Conservation (phyloP, 768 basidiomycete genomes). For the Mycena leptocephala region DNA sequence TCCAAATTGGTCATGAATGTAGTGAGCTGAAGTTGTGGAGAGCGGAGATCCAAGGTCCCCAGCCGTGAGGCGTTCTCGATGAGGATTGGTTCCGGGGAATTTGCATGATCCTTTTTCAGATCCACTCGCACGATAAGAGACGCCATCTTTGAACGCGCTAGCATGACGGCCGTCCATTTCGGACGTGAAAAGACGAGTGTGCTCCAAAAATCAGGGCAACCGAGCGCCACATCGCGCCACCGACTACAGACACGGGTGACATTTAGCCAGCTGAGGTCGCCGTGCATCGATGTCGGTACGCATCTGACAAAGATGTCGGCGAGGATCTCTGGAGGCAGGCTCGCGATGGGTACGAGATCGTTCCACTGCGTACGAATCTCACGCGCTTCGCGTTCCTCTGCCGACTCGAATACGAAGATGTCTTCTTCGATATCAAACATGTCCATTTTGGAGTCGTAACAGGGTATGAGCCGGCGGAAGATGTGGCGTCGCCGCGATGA, state of each 20-base stretch:
- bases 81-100: slow-evolving; percentile 28
- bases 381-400: slow-evolving; percentile 17
- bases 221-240: slow-evolving; percentile 35
- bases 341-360: slow-evolving; percentile 26
- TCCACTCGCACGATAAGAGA: slow-evolving; percentile 33
- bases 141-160: slow-evolving; percentile 31
- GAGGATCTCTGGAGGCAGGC: slow-evolving; percentile 36
- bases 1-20: slow-evolving; percentile 31
- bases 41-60: slow-evolving; percentile 23
- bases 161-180: slow-evolving; percentile 35
- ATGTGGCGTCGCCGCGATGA: background rate
- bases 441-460: background rate
- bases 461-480: slow-evolving; percentile 9
- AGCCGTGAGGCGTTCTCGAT: slow-evolving; percentile 26
- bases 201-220: slow-evolving; percentile 37
- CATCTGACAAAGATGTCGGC: slow-evolving; percentile 36
- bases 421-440: slow-evolving; percentile 4
- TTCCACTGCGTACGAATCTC: slow-evolving; percentile 16
- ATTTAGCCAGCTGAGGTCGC: slow-evolving; percentile 34
- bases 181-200: slow-evolving; percentile 33
- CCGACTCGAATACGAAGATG: slow-evolving; percentile 3
- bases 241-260: slow-evolving; percentile 25
- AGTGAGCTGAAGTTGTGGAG: slow-evolving; percentile 1
- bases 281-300: slow-evolving; percentile 22
- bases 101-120: slow-evolving; percentile 8